Percentiles rank a stretch among this genome's conserved stretches.
These are phyloP conservation scores for Solanum neorickii DNA, from an alignment of 257 asterid species.

Conservation along the genomic window DNA sequence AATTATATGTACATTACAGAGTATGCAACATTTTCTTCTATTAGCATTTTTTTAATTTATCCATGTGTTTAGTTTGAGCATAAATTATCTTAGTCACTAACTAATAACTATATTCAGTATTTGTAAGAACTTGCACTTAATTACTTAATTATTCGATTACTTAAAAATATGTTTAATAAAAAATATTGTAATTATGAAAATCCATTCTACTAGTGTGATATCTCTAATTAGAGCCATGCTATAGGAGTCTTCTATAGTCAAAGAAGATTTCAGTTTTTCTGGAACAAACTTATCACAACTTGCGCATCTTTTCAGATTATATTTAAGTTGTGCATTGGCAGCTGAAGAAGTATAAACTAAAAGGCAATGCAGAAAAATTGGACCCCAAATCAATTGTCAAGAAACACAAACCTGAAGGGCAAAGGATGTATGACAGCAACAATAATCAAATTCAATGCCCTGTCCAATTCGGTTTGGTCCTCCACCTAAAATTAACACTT, in stretches of 20 bases:
- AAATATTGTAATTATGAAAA: not conserved
- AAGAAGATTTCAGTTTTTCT: not conserved
- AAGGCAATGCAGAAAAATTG: not conserved
- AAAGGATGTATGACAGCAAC: conserved; percentile 96
- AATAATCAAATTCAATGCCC: conserved; percentile 96
- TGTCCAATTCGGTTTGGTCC: conserved; percentile 99
- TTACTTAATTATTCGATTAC: not conserved
- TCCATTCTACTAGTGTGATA: not conserved
- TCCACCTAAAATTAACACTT: conserved; percentile 90
- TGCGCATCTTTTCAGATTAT: not conserved
- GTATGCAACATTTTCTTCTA: not conserved
- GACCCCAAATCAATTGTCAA: not conserved
- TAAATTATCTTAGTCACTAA: not conserved
- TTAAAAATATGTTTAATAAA: not conserved
- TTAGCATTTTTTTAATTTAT: not conserved
- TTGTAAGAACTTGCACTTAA: not conserved
- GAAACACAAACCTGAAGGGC: conserved; percentile 75
- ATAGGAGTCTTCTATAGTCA: not conserved
- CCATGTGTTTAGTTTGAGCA: not conserved
- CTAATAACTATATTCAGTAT: not conserved
- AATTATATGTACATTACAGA: not conserved
- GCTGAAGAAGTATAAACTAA: not conserved
- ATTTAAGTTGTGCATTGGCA: not conserved
- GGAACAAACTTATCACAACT: not conserved
- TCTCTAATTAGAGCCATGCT: not conserved